Base-by-base conservation (phyloP, 164 flowering plant genomes). In the Saururus chinensis region DNA sequence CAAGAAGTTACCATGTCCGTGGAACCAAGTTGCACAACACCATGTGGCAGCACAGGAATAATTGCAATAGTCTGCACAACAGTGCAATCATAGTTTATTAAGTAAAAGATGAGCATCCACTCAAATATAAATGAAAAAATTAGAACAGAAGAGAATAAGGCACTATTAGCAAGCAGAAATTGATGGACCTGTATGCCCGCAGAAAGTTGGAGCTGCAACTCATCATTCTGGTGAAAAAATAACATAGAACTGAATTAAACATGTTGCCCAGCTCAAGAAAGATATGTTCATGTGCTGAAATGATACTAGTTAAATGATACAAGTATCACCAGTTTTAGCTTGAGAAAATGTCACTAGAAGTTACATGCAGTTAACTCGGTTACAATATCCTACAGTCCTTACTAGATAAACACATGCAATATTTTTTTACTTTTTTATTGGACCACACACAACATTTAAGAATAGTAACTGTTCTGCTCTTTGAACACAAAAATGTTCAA, bases 11-110 rank as follows among this genome's bases (percentile, higher is more conserved):
- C 97, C 42, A 66, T 7, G 24, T 71, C 65, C 45, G 71, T 76
- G 55, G 96, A 88, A 70, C 92, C 97, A 66, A 88, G 77, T 69
- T 88, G 97, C 70, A 91, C 75, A 59, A 88, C 96, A 40, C 97
- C 97, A 77, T 86, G 88, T 48, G 93, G 89, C 70, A 73, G 74
- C 68, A 91, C 80, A 42, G 97, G 93, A 73, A 91, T 75, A 42
- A 85, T 89, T 1, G 86, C 88, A 79, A 91, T 64, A 7, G 97
- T 91, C 97, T 91, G 89, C 76, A 76, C 60, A 61, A 26, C 25
- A 77, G 21, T 4, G 51, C 19, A 12, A 17, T 14, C 37, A 30
- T 19, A 52, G 21, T 52, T 55, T 24, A 23, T 24, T 14, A 21
- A 23, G 58, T 19, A 24, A n/a, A 35, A 58, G 45, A 58, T 37